Evolutionary conservation across 805 yeast species (phyloP).

Genomic region (Barnettozyma botsteinii): DNA sequence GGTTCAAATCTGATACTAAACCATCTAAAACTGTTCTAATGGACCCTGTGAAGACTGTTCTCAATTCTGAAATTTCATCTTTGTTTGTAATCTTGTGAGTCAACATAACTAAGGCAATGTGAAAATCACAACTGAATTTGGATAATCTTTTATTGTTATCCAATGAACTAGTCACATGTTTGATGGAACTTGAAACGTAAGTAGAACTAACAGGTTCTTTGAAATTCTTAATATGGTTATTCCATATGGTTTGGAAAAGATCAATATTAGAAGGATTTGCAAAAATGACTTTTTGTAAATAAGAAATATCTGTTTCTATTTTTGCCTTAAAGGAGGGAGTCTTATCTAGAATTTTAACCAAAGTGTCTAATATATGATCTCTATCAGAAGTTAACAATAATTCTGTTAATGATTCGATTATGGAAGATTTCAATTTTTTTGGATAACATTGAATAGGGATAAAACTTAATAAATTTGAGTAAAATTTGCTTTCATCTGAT

Average conservation of each 20-base stretch:
- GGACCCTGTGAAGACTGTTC: constrained; percentile 8
- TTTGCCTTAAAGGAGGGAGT: constrained; percentile 50
- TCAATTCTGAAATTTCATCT: constrained; percentile 2
- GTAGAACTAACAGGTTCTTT: constrained; percentile 25
- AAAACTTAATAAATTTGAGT: constrained; percentile 9
- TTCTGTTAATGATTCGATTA: constrained; percentile 21
- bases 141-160: constrained; percentile 1
- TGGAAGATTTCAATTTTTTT: constrained; percentile 29
- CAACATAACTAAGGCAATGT: constrained; percentile 16
- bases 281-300: constrained; percentile 18
- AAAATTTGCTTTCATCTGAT: background rate
- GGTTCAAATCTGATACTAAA: background rate
- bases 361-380: constrained; percentile 12
- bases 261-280: constrained; percentile 12
- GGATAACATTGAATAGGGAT: constrained; percentile 49
- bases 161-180: constrained; percentile 13
- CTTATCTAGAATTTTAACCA: constrained; percentile 35
- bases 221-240: constrained; percentile 34
- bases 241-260: constrained; percentile 36
- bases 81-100: background rate
- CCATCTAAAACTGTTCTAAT: constrained; percentile 8
- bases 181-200: constrained; percentile 21
- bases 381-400: constrained; percentile 8
- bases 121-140: constrained; percentile 8
- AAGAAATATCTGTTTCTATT: constrained; percentile 39